Conservation (phyloP, 768 basidiomycete species). For the Naganishia kalamii region DNA sequence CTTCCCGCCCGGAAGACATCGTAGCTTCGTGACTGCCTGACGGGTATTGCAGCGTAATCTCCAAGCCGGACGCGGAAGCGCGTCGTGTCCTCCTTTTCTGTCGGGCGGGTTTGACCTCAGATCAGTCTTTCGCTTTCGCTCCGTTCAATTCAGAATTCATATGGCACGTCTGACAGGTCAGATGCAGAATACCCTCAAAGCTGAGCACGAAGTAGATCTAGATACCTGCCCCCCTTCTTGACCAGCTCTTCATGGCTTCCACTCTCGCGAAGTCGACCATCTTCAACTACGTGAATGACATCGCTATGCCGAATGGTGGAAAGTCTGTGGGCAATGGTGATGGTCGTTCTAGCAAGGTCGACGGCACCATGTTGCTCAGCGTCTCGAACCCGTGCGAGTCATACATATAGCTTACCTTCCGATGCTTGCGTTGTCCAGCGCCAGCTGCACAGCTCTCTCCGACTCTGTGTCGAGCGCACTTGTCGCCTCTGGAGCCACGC, state of each 20-base stretch:
- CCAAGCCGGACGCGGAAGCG: too few species aligned
- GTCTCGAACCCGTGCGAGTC: too few species aligned
- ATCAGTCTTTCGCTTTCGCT: too few species aligned
- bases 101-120: too few species aligned
- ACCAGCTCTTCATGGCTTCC: slow-evolving; percentile 41
- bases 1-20: too few species aligned
- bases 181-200: too few species aligned
- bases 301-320: slow-evolving; percentile 38
- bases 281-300: slow-evolving; percentile 40
- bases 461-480: slow-evolving; percentile 32
- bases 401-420: slow-evolving; percentile 17
- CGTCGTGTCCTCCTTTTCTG: too few species aligned
- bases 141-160: too few species aligned
- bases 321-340: slow-evolving; percentile 39
- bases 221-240: slow-evolving; percentile 33
- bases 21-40: too few species aligned
- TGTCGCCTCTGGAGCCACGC: slow-evolving; percentile 29
- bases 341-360: slow-evolving; percentile 36
- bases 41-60: too few species aligned
- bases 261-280: slow-evolving; percentile 35
- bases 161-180: too few species aligned
- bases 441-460: not conserved
- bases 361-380: too few species aligned
- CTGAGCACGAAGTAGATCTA: slow-evolving; percentile 35
- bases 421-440: slow-evolving; percentile 23